Conservation (phyloP, 768 basidiomycete genomes). For the Lyophyllum decastes region DNA sequence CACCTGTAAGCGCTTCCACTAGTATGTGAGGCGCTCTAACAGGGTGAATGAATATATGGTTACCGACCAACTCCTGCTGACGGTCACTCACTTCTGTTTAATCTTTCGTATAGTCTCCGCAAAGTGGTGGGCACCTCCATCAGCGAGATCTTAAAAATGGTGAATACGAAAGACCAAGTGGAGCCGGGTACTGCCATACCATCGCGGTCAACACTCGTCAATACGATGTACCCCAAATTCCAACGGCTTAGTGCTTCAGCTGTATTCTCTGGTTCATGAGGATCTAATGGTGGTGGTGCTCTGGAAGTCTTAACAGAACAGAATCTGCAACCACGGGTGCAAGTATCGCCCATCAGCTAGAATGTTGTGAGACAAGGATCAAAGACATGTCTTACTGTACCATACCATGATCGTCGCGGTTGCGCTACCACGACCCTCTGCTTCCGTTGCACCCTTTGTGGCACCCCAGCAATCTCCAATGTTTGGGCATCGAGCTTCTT, state of each 20-base stretch:
- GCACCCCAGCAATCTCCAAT: slow-evolving; percentile 99
- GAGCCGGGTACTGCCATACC: slow-evolving; percentile 49
- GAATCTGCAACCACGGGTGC: slow-evolving; percentile 96
- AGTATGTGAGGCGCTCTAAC: slow-evolving; percentile 90
- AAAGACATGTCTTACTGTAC: slow-evolving; percentile 1
- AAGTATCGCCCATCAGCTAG: slow-evolving; percentile 98
- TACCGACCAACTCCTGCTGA: neutral
- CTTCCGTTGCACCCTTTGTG: slow-evolving; percentile 60
- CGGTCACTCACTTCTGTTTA: slow-evolving; percentile 80
- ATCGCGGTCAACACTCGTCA: slow-evolving; percentile 96
- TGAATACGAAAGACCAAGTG: slow-evolving; percentile 1
- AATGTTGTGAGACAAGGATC: slow-evolving; percentile 9
- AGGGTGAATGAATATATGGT: slow-evolving; percentile 4
- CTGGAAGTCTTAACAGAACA: slow-evolving; percentile 96
- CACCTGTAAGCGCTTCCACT: slow-evolving; percentile 94
- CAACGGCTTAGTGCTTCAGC: slow-evolving; percentile 97
- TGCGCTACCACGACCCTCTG: slow-evolving; percentile 77
- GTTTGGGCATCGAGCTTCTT: slow-evolving; percentile 98
- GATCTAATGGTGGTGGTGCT: slow-evolving; percentile 86
- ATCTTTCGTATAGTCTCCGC: slow-evolving; percentile 94
- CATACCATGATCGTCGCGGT: slow-evolving; percentile 98
- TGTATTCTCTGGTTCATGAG: slow-evolving; percentile 96
- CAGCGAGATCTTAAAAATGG: slow-evolving; percentile 68
- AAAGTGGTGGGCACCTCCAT: slow-evolving; percentile 93
- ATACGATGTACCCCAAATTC: slow-evolving; percentile 96